Evolutionary conservation across 176 grass and related monocot species (phyloP), one percentile per base, ranked within the genome.

Genomic region (Triticum monococcum): DNA sequence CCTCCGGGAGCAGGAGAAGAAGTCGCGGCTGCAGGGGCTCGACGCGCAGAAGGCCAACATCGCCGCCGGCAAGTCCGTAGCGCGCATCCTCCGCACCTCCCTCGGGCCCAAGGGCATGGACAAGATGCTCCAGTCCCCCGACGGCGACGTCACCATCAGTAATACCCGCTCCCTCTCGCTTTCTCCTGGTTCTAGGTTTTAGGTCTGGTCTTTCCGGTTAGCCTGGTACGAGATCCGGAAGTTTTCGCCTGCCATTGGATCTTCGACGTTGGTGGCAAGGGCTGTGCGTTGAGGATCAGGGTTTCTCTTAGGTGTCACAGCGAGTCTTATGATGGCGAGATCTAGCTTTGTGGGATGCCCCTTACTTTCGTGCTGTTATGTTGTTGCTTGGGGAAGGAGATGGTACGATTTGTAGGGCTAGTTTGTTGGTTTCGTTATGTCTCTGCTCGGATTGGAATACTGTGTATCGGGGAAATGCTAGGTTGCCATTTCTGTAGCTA

Each of bases 1-100:
- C 79, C 76, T 96, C 16, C 70, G 85, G 80, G 97, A 99, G 83
- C 97, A 99, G 89, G 97, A 94, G 89, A 93, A 84, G 88, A 96
- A 99, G 92, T 63, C 85, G 67, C 82, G 97, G 10, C 77, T 99
- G 17, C 88, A 91, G 3, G 97, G 97, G 1, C 86, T 99, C 45
- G 97, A 99, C n/a, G 97, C 97, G 64, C 97, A 99, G 78, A 99
- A 94, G 92, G 90, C 94, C 76, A 99, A 99, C 88, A 91, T 99
- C 90, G 90, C 94, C 79, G 90, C 97, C 26, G 97, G 87, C 63
- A 90, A 83, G 67, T 91, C 92, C 6, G 90, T 99, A 52, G 90
- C 92, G n/a, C 94, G 97, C 31, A 99, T 99, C 82, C 94, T 99
- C 30, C 85, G 89, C 48, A 94, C 97, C 30, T 99, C 97, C 6